Percentiles rank a stretch among this genome's conserved stretches.
Evolutionary conservation across 1,284 basidiomycete species (phyloP).

Genomic region (Pseudozyma tsukubaensis): DNA sequence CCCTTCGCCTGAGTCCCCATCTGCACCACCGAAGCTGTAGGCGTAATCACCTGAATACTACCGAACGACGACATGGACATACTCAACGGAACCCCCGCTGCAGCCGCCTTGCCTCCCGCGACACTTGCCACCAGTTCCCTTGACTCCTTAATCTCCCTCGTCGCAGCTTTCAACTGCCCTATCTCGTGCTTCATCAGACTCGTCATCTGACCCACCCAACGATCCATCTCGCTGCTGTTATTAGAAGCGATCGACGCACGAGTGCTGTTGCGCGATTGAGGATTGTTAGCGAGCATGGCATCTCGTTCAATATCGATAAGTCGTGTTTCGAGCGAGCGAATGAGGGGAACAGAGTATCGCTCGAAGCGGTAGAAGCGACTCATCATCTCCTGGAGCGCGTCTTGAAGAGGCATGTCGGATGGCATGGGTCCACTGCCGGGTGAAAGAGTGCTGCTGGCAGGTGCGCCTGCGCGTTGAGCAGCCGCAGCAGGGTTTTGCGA

Average conservation of each 20-base stretch:
- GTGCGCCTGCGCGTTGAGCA: not conserved
- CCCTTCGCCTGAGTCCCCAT: conserved; percentile 7
- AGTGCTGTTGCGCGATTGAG: conserved; percentile 13
- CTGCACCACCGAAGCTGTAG: conserved; percentile 17
- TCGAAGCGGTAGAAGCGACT: conserved; percentile 68
- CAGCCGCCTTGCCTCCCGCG: conserved; percentile 12
- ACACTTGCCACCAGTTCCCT: conserved; percentile 51
- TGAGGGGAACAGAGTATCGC: conserved; percentile 64
- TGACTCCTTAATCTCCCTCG: conserved; percentile 53
- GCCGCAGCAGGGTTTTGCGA: not conserved
- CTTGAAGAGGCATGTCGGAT: conserved; percentile 46
- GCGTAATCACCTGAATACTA: conserved; percentile 30
- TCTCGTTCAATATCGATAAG: conserved; percentile 65
- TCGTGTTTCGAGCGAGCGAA: conserved; percentile 63
- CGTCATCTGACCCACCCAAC: conserved; percentile 64
- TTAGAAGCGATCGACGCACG: conserved; percentile 10
- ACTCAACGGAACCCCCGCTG: conserved; percentile 5
- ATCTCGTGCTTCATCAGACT: conserved; percentile 66
- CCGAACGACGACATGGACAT: conserved; percentile 27
- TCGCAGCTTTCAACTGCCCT: conserved; percentile 61
- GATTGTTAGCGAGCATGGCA: conserved; percentile 56
- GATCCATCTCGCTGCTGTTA: conserved; percentile 59
- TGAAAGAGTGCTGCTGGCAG: conserved; percentile 27
- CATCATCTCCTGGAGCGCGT: conserved; percentile 67
- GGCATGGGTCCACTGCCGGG: conserved; percentile 58